Evolutionary conservation across 345 rosid genomes (phyloP), one percentile per base, ranked within the genome.

Genomic region (Carallia brachiata): DNA sequence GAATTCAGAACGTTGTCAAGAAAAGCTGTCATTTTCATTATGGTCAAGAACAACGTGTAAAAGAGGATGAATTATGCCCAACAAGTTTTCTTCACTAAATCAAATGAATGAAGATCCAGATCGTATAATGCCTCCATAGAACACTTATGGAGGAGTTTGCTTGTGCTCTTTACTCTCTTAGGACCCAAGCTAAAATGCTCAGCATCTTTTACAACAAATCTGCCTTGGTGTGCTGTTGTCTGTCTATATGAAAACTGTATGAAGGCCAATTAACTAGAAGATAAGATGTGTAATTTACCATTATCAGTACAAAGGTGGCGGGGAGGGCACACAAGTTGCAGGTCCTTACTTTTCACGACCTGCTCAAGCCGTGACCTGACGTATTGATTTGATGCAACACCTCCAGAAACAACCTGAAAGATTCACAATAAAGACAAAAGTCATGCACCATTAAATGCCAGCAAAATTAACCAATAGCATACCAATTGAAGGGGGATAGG

Each of bases 281-380:
- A 39, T 23, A 27, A 67, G 39, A 63, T 52, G 54, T 37, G 19
- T 32, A 56, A 62, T 73, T 74, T 82, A 87, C 98, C 98, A 61
- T 91, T 94, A 83, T 94, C 98, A 44, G 97, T 94, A 73, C 98
- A 94, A 69, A 94, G 97, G 75, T 67, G 74, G 36, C 95, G 89
- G 61, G 96, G 98, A 73, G 98, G 97, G 55, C 95, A 94, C 16
- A 88, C 87, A 74, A 94, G 96, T 75, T 78, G 87, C 68, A 94
- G 79, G 78, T 75, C 71, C 68, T 87, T 90, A 73, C 81, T 89
- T 82, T 79, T 78, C 40, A 82, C 93, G 70, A 91, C 83, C 63
- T 66, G 76, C 71, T 86, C 79, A 61, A 94, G 94, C 70, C 70
- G 90, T 69, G 79, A 48, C 65, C 98, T 86, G n/a, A 91, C 95